phyloP scores from a whole-genome alignment of 345 rosid species.

The Hirschfeldia incana region DNA sequence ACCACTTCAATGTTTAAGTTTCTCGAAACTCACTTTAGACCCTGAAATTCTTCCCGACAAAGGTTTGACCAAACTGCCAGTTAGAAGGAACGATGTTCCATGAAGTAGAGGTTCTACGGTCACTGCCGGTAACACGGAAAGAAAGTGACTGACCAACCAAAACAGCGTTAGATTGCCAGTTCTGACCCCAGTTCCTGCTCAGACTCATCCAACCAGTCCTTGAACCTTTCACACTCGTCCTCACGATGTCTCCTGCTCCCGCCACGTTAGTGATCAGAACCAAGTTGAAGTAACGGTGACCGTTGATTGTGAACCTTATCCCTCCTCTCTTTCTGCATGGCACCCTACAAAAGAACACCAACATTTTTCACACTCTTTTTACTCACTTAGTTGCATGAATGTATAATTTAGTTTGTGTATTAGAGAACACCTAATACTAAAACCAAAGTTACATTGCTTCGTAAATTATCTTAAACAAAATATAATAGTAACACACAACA shows the following conservation, averaged over 20 bases:
- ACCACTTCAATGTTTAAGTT: neutral
- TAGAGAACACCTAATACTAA: neutral
- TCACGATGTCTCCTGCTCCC: constrained; percentile 64
- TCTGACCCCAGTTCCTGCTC: constrained; percentile 74
- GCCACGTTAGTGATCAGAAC: constrained; percentile 62
- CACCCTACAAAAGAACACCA: constrained; percentile 22
- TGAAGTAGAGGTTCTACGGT: constrained; percentile 71
- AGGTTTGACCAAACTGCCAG: constrained; percentile 86
- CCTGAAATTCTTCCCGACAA: constrained; percentile 77
- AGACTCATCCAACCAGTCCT: constrained; percentile 55
- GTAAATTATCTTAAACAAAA: neutral
- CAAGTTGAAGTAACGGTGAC: constrained; percentile 63
- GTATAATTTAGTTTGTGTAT: neutral
- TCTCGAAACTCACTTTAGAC: constrained; percentile 39
- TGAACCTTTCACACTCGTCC: constrained; percentile 54
- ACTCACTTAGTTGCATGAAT: neutral
- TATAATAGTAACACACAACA: neutral
- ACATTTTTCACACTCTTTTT: constrained; percentile 19
- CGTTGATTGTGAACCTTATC: constrained; percentile 60
- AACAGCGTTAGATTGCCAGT: constrained; percentile 63
- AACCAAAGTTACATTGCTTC: neutral
- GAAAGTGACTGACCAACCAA: constrained; percentile 72
- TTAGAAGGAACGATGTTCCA: constrained; percentile 69
- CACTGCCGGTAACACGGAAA: constrained; percentile 78
- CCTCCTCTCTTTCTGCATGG: constrained; percentile 67